phyloP scores from a whole-genome alignment of 108 stramenopile genomes.

The Cyclotella sp. region DNA sequence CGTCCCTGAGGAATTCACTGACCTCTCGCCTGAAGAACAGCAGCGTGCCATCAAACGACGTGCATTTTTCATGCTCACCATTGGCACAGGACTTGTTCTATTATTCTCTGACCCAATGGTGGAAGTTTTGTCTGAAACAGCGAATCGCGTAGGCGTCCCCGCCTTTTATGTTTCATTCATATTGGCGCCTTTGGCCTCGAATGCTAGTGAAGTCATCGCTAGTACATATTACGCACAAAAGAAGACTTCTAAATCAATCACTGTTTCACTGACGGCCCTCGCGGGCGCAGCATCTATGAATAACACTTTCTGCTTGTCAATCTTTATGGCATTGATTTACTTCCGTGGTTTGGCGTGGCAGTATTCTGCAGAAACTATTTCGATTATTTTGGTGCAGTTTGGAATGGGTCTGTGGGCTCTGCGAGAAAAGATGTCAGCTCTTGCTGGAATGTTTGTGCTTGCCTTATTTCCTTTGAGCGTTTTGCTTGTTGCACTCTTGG shows the following conservation, averaged over 20 bases:
- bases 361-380: constrained; percentile 94
- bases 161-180: constrained; percentile 97
- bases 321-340: constrained; percentile 95
- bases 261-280: constrained; percentile 88
- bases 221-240: constrained; percentile 92
- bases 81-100: constrained; percentile 90
- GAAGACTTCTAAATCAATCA: constrained; percentile 94
- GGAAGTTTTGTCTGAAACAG: constrained; percentile 93
- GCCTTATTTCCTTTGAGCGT: constrained; percentile 87
- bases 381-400: constrained; percentile 92
- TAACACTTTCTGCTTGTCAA: constrained; percentile 96
- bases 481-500: constrained; percentile 80
- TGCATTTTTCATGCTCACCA: constrained; percentile 83
- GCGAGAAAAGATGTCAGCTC: constrained; percentile 51
- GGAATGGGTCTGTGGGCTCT: constrained; percentile 70
- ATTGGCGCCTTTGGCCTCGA: constrained; percentile 95
- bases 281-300: constrained; percentile 98
- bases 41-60: constrained; percentile 83
- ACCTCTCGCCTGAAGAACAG: constrained; percentile 85
- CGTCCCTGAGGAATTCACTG: constrained; percentile 72
- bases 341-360: constrained; percentile 94
- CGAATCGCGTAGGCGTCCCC: constrained; percentile 68
- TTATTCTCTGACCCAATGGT: constrained; percentile 98
- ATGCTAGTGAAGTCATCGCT: constrained; percentile 95
- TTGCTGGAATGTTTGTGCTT: constrained; percentile 55